phyloP scores from a whole-genome alignment of 805 yeast genomes.

The Candida hungchunana region DNA sequence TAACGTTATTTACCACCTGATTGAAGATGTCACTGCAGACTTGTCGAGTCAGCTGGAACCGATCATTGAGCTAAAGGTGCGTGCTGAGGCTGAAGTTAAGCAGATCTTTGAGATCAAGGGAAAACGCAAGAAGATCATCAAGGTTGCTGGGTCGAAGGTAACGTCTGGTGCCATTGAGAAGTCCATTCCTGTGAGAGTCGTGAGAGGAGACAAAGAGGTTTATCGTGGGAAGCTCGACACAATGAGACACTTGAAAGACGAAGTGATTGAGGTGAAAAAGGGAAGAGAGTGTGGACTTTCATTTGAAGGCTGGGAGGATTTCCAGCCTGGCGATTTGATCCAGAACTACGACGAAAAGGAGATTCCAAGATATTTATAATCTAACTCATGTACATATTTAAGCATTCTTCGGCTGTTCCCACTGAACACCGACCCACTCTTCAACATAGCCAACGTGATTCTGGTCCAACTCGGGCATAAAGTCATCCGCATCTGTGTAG shows the following conservation, averaged over 20 bases:
- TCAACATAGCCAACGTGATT: constrained; percentile 74
- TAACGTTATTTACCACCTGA: constrained; percentile 81
- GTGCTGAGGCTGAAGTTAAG: constrained; percentile 65
- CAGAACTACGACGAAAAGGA: constrained; percentile 67
- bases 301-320: constrained; percentile 61
- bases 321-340: constrained; percentile 70
- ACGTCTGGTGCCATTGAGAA: constrained; percentile 61
- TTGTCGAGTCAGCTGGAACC: constrained; percentile 62
- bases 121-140: constrained; percentile 47
- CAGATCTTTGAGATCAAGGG: constrained; percentile 67
- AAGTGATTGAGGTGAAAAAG: constrained; percentile 68
- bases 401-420: constrained; percentile 56
- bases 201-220: constrained; percentile 45
- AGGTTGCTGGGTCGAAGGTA: constrained; percentile 88
- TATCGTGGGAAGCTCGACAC: constrained; percentile 63
- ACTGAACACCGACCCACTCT: constrained; percentile 82
- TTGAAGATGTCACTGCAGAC: constrained; percentile 73
- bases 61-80: constrained; percentile 56
- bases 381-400: constrained; percentile 7
- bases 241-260: constrained; percentile 79
- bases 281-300: constrained; percentile 90
- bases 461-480: constrained; percentile 50
- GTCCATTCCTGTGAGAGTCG: constrained; percentile 52
- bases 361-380: constrained; percentile 44
- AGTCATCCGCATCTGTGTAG: constrained; percentile 70